Evolutionary conservation across 225 moss, liverwort and hornwort species (phyloP).

Genomic region (Ulota crispa): DNA sequence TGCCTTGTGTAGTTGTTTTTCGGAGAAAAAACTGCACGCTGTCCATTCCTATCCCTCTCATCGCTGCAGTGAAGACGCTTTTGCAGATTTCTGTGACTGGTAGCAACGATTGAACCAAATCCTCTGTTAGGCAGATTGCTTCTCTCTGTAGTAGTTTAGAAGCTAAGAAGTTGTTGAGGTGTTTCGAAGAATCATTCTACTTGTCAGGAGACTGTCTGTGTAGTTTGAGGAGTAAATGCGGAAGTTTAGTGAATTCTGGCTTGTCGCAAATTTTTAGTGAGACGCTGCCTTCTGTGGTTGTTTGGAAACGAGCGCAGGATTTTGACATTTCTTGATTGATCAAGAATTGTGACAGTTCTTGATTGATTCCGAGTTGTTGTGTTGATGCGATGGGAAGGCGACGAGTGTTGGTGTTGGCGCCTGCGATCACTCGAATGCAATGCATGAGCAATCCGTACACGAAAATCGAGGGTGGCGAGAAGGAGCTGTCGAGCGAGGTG

Average conservation of each 20-base stretch:
- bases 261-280: neutral
- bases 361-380: neutral
- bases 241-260: neutral
- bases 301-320: too few species aligned
- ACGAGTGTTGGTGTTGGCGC: constrained; percentile 51
- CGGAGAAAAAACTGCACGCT: neutral
- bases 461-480: constrained; percentile 4
- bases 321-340: neutral
- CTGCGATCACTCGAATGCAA: constrained; percentile 53
- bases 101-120: neutral
- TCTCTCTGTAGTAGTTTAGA: neutral
- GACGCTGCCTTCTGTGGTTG: neutral
- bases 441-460: constrained; percentile 52
- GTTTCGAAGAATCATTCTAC: neutral
- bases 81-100: neutral
- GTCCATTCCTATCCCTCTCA: neutral
- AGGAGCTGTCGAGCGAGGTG: neutral
- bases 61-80: neutral
- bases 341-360: neutral
- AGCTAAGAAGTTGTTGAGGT: neutral
- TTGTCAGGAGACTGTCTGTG: neutral
- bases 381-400: constrained; percentile 47
- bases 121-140: neutral
- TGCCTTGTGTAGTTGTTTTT: neutral
- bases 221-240: neutral